Evolutionary conservation across 2,329 filamentous ascomycete genomes (phyloP).

Genomic region (Stagonosporopsis tanaceti): DNA sequence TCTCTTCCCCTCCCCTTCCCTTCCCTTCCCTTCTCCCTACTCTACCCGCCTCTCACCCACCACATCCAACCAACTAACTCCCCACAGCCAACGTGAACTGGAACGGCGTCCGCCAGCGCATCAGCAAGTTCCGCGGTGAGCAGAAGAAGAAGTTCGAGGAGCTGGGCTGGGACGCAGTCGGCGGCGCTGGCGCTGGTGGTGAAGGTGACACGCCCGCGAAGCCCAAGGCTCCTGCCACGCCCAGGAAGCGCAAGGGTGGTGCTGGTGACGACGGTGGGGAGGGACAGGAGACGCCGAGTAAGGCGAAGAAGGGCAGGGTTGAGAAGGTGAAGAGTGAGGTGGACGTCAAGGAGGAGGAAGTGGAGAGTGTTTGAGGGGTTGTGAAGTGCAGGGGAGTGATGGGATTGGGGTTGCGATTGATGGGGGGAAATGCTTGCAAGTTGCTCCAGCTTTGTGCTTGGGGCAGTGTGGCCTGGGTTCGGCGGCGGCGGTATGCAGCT

Average conservation of each 20-base stretch:
- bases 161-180: slow-evolving; percentile 1
- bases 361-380: too few species aligned
- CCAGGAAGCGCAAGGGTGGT: background rate
- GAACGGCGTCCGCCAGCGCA: slow-evolving; percentile 11
- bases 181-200: too few species aligned
- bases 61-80: background rate
- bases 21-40: background rate
- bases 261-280: background rate
- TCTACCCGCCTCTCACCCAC: background rate
- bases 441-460: background rate
- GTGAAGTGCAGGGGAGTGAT: too few species aligned
- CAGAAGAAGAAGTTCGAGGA: slow-evolving; percentile 3
- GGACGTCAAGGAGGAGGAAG: background rate
- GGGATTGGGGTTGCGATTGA: background rate
- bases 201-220: background rate
- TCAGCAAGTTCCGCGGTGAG: background rate
- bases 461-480: background rate
- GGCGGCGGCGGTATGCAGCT: too few species aligned
- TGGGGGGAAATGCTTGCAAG: background rate
- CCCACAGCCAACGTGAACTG: background rate
- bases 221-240: background rate
- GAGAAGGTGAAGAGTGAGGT: background rate
- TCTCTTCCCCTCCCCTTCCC: background rate
- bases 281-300: background rate
- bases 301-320: background rate